A percentile compares a stretch with the other conserved stretches of the same genome.
These are phyloP conservation scores for Yamadazyma friedrichii DNA, from an alignment of 1,139 yeast species.

Conservation along the genomic window DNA sequence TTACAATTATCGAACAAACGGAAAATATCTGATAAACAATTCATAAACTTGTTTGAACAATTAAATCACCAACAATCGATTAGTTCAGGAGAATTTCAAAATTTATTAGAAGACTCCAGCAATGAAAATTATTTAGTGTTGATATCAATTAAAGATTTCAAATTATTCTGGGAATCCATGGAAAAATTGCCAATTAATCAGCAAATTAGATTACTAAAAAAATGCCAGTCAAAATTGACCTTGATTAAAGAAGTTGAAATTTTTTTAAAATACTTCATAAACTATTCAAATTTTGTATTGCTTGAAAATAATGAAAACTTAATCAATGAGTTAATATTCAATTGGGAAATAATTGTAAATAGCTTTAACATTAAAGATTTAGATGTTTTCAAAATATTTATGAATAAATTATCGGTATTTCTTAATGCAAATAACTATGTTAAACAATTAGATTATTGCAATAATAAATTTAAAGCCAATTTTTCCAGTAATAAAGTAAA, in stretches of 20 bases:
- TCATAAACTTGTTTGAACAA: conserved; percentile 20
- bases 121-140: conserved; percentile 13
- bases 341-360: conserved; percentile 14
- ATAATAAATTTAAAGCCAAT: conserved; percentile 11
- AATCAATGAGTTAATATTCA: conserved; percentile 16
- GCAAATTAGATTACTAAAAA: conserved; percentile 13
- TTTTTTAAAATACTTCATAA: conserved; percentile 10
- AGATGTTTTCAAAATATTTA: conserved; percentile 12
- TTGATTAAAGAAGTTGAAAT: conserved; percentile 8
- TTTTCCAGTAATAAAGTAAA: conserved; percentile 5
- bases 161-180: conserved; percentile 14
- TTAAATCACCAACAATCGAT: conserved; percentile 15
- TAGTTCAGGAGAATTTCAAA: conserved; percentile 15
- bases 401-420: conserved; percentile 11
- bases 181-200: conserved; percentile 14
- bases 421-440: conserved; percentile 10
- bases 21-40: conserved; percentile 17
- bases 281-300: conserved; percentile 11
- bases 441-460: conserved; percentile 17
- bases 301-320: conserved; percentile 13
- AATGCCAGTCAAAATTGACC: conserved; percentile 11
- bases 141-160: conserved; percentile 7
- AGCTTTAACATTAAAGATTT: conserved; percentile 9
- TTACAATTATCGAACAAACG: conserved; percentile 16
- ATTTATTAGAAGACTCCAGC: conserved; percentile 16